Evolutionary conservation across 2,329 filamentous ascomycete species (phyloP).

Genomic region (Diaporthe sp.): DNA sequence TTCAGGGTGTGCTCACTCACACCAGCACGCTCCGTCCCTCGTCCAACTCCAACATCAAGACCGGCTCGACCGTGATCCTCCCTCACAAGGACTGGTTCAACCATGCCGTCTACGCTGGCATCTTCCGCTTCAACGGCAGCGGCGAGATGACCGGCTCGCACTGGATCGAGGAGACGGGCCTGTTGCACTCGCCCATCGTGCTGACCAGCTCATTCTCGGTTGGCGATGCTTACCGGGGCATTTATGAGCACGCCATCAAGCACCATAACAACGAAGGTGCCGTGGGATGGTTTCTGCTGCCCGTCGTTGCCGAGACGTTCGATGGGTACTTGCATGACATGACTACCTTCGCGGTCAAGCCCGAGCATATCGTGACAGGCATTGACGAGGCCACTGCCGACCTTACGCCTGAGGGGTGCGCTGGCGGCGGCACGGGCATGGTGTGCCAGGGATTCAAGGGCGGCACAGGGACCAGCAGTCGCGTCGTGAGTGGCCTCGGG

Average conservation of each 20-base stretch:
- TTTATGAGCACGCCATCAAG: conserved; percentile 68
- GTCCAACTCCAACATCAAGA: conserved; percentile 54
- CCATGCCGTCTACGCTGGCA: conserved; percentile 61
- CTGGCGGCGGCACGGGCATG: conserved; percentile 78
- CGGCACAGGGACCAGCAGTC: conserved; percentile 74
- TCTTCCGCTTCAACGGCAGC: conserved; percentile 75
- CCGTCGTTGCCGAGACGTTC: conserved; percentile 74
- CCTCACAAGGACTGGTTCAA: conserved; percentile 61
- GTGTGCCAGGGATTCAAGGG: conserved; percentile 77
- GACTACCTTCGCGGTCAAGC: conserved; percentile 66
- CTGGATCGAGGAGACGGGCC: conserved; percentile 73
- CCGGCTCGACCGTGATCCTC: conserved; percentile 64
- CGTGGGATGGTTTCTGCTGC: conserved; percentile 68
- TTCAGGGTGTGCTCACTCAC: conserved; percentile 62
- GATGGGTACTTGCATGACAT: conserved; percentile 74
- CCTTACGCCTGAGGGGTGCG: conserved; percentile 72
- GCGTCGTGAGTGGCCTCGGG: conserved; percentile 65
- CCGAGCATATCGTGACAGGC: conserved; percentile 66
- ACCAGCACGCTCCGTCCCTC: conserved; percentile 57
- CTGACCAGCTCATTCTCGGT: conserved; percentile 72
- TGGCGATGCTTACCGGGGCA: conserved; percentile 70
- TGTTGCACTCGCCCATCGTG: conserved; percentile 71
- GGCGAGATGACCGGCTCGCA: conserved; percentile 74
- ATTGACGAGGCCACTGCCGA: conserved; percentile 65
- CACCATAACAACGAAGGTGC: conserved; percentile 59